Conservation (phyloP, 1,139 yeast genomes). For the Sugiyamaella xylanicola region DNA sequence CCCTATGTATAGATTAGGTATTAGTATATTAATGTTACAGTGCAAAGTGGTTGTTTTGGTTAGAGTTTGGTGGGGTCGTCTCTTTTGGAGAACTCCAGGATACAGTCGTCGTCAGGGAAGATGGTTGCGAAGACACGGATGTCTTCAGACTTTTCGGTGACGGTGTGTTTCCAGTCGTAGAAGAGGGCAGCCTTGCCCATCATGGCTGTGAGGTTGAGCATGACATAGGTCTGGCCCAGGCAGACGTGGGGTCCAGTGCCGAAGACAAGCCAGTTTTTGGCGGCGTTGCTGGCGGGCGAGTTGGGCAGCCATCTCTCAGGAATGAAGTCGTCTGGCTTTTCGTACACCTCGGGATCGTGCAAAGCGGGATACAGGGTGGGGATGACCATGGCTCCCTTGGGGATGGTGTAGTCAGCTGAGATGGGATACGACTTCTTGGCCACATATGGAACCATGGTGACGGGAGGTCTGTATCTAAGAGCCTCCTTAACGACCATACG, state of each 20-base stretch:
- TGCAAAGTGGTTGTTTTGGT: constrained; percentile 1
- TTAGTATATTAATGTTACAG: constrained; percentile 8
- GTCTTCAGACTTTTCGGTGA: constrained; percentile 82
- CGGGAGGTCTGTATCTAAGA: constrained; percentile 95
- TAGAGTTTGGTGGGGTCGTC: constrained; percentile 11
- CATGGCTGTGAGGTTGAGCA: constrained; percentile 84
- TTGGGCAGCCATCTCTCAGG: constrained; percentile 94
- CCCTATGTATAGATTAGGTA: background rate
- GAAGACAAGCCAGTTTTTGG: constrained; percentile 92
- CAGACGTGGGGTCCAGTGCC: constrained; percentile 98
- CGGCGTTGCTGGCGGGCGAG: constrained; percentile 58
- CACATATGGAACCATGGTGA: constrained; percentile 94
- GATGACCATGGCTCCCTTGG: constrained; percentile 95
- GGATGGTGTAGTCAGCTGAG: constrained; percentile 80
- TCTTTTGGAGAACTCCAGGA: constrained; percentile 61
- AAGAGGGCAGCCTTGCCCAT: constrained; percentile 85
- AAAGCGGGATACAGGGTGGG: constrained; percentile 94
- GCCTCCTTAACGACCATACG: constrained; percentile 88
- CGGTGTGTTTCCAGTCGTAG: constrained; percentile 78
- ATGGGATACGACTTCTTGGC: constrained; percentile 85
- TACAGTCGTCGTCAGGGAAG: constrained; percentile 94
- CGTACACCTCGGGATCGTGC: constrained; percentile 96
- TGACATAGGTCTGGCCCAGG: constrained; percentile 89
- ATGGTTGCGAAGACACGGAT: constrained; percentile 96
- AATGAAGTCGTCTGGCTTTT: constrained; percentile 86